Base-by-base conservation (phyloP, 1,139 yeast genomes). In the Kodamaea plutei region DNA sequence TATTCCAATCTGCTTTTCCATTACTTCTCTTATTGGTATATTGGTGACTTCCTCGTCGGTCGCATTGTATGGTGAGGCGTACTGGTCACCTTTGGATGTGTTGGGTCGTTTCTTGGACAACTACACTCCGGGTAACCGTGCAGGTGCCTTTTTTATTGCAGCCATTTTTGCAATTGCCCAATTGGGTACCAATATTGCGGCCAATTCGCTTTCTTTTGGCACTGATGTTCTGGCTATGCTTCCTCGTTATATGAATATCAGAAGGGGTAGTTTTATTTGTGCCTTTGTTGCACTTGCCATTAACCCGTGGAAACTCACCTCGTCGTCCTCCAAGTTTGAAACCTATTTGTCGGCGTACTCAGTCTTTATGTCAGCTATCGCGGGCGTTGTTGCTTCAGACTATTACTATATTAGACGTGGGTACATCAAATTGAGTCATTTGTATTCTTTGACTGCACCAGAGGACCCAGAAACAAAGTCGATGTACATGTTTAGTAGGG, bases 111-210 rank as follows among this genome's bases (percentile, higher is more conserved):
- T 83, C 50, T 72, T 87, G 44, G 73, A 79, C 35, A 66, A 73
- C 36, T 66, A 71, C 46, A 70, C 73, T 32, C 58, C 81, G 10
- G 70, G 69, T 12, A 87, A 64, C 67, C 37, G 94, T 84, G 94
- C 89, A 13, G 96, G 95, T 43, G 94, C 82, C 1, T 88, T 88
- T 56, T 68, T 88, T 40, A 79, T 87, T 43, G 73, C 88, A 4
- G 62, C 77, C 26, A 87, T 85, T 1, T 84, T 87, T 60, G 83
- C 87, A 2, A 58, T 87, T 37, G 94, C 95, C 11, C 95, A 87
- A 58, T 64, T 85, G 41, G 96, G 96, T 54, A 83, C 94, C n/a
- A 88, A 88, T 52, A 83, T 88, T 41, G 77, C 93, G 22, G 96
- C 95, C 9, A 88, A 88, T 59, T 81, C 95, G 4, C 65, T 88